Evolutionary conservation across 495 filamentous ascomycete species (phyloP).

Genomic region (Talaromyces borbonicus): DNA sequence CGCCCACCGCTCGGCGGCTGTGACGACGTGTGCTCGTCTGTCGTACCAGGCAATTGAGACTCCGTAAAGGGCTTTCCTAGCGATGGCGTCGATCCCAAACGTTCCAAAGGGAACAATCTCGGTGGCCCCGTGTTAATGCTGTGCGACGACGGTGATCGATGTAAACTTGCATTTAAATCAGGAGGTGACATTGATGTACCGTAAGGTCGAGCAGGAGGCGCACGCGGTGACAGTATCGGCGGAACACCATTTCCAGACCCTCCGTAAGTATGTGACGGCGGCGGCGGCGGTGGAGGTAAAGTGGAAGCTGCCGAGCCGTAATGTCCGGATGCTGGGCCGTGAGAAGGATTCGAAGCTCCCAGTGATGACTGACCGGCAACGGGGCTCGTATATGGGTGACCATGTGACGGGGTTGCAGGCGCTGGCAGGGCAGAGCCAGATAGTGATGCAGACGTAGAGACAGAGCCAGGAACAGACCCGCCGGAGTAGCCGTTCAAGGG

Average conservation of each 20-base stretch:
- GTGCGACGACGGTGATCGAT: conserved; percentile 33
- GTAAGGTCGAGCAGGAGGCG: conserved; percentile 26
- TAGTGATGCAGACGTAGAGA: neutral
- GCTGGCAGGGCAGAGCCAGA: neutral
- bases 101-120: conserved; percentile 27
- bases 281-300: conserved; percentile 20
- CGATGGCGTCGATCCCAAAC: conserved; percentile 29
- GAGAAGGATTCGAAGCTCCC: conserved; percentile 20
- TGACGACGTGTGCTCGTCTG: conserved; percentile 24
- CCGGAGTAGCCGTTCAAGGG: conserved; percentile 22
- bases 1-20: conserved; percentile 20
- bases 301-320: conserved; percentile 16
- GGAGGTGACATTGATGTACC: conserved; percentile 41
- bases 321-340: conserved; percentile 15
- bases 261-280: conserved; percentile 26
- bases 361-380: conserved; percentile 16
- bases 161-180: conserved; percentile 31
- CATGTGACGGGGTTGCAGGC: conserved; percentile 2
- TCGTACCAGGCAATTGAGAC: conserved; percentile 25
- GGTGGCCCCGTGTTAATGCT: conserved; percentile 25
- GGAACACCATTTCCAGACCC: conserved; percentile 31
- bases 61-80: conserved; percentile 25
- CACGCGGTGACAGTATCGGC: conserved; percentile 31
- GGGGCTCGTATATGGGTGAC: conserved; percentile 14
- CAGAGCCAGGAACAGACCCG: no score